Evolutionary conservation across 2,329 filamentous ascomycete genomes (phyloP), one percentile per base, ranked within the genome.

Genomic region (Fusarium bactridioides): DNA sequence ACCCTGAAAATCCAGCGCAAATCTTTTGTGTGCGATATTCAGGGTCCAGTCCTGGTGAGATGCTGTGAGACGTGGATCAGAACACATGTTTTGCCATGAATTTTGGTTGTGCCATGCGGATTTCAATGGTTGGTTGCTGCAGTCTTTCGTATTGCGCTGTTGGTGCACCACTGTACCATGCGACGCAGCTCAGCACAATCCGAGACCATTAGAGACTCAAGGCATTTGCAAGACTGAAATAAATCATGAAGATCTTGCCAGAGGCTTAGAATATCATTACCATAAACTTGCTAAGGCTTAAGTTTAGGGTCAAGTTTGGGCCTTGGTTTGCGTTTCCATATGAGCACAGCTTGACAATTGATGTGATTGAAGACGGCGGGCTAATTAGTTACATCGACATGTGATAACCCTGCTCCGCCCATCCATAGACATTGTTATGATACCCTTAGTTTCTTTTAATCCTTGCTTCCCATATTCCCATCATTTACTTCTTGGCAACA

Each of bases 401-500:
- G 45, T 23, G 51, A 59, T 53, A 64, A 40, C 25, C 19, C 40
- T 58, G 37, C 23, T 53, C 8, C 35, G 58, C 40, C 64, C 58
- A 47, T 47, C 31, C 58, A 57, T 44, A 67, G 16, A 35, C 38
- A 44, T 27, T 64, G 19, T 38, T 31, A 25, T 48, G 40, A 48
- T 35, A 58, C 23, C 58, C 10, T 64, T n/a, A n/a, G 45, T 64
- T 63, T 25, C 29, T 44, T 33, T 27, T 25, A 21, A 50, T 27
- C 53, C 38, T 47, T 45, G 23, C 19, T 18, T 29, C 13, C 35
- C 21, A 25, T 18, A 9, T 16, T 12, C n/a, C 38, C 19, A 16
- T 21, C 38, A 33, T 61, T 23, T 76, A 78, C 55, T 77, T 77
- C 63, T 78, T 78, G 21, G 63, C 54, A 8, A 84, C 86, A 37